phyloP scores from a whole-genome alignment of 441 rosid species.

The Raphanus hybrid region DNA sequence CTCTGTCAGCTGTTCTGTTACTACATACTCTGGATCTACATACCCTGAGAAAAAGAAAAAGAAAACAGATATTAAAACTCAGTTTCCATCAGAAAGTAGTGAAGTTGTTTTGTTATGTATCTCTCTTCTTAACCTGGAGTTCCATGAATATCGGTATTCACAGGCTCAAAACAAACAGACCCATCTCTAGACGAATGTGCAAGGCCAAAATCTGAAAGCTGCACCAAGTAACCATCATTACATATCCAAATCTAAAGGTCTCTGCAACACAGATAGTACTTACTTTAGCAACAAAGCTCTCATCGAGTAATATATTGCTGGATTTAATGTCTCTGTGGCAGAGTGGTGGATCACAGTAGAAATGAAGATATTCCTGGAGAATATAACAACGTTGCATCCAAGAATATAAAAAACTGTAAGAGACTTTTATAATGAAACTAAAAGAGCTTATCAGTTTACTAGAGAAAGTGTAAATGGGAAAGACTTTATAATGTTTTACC shows the following conservation, averaged over 20 bases:
- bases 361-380: conserved; percentile 95
- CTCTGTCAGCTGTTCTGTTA: conserved; percentile 86
- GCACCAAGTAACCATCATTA: conserved; percentile 33
- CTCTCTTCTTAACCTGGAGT: conserved; percentile 77
- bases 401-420: conserved; percentile 36
- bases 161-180: conserved; percentile 85
- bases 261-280: conserved; percentile 19
- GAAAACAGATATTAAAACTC: neutral
- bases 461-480: conserved; percentile 16
- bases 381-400: conserved; percentile 34
- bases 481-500: conserved; percentile 51
- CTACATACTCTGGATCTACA: conserved; percentile 92
- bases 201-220: conserved; percentile 99
- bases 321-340: conserved; percentile 97
- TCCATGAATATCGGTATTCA: conserved; percentile 83
- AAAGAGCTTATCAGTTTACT: conserved; percentile 23
- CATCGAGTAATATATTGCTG: conserved; percentile 92
- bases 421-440: conserved; percentile 18
- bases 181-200: conserved; percentile 89
- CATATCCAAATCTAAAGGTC: neutral
- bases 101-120: neutral
- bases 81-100: conserved; percentile 13
- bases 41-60: conserved; percentile 59
- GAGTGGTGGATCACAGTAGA: conserved; percentile 94
- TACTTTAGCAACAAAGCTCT: conserved; percentile 91